phyloP scores from a whole-genome alignment of 2,329 filamentous ascomycete species.

The Sporothrix euskadiensis region DNA sequence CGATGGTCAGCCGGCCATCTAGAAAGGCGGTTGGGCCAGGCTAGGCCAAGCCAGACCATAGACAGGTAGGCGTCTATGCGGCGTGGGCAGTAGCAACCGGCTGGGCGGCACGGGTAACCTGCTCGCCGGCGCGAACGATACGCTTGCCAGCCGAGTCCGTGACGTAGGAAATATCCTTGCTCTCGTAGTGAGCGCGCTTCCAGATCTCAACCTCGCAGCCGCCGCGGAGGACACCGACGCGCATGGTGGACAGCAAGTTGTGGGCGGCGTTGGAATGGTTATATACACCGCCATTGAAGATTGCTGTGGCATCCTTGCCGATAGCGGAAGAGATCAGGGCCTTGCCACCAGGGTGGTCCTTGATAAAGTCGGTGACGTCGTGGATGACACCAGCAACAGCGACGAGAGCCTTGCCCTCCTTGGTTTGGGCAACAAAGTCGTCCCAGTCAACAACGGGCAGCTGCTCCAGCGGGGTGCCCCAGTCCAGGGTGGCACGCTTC shows the following conservation, averaged over 20 bases:
- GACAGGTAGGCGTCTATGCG: slow-evolving; percentile 52
- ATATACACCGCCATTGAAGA: slow-evolving; percentile 92
- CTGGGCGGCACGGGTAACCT: slow-evolving; percentile 79
- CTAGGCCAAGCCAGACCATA: neutral
- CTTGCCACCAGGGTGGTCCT: slow-evolving; percentile 87
- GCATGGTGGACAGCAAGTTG: slow-evolving; percentile 85
- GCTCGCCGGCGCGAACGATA: slow-evolving; percentile 81
- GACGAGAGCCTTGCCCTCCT: slow-evolving; percentile 74
- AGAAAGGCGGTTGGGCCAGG: neutral
- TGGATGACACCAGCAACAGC: slow-evolving; percentile 83
- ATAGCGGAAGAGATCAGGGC: slow-evolving; percentile 79
- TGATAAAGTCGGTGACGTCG: slow-evolving; percentile 81
- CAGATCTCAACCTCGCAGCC: slow-evolving; percentile 90
- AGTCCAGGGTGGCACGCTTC: slow-evolving; percentile 78
- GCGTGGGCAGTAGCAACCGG: slow-evolving; percentile 82
- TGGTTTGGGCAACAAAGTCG: slow-evolving; percentile 74
- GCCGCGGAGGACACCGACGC: slow-evolving; percentile 80
- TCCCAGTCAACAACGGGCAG: slow-evolving; percentile 86
- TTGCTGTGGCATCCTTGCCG: slow-evolving; percentile 84
- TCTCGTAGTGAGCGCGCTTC: slow-evolving; percentile 82
- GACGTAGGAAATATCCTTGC: slow-evolving; percentile 77
- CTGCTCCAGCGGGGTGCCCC: slow-evolving; percentile 82
- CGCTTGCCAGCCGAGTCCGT: slow-evolving; percentile 79
- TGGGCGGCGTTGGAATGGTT: slow-evolving; percentile 87
- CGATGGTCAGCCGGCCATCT: neutral